Conservation (phyloP, 2,329 filamentous ascomycete species). For the Fusarium concolor region DNA sequence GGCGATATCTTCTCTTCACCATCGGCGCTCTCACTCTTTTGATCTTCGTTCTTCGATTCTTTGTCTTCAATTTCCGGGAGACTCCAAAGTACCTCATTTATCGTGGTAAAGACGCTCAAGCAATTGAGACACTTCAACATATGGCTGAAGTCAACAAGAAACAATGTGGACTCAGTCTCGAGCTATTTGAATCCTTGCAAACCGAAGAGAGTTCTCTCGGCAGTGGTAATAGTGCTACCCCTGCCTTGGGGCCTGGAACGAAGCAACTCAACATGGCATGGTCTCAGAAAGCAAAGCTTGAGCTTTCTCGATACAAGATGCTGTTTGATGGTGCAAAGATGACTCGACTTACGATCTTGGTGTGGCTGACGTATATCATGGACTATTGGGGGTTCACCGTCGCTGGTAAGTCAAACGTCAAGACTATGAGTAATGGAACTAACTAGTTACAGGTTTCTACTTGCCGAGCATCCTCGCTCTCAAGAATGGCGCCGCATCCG, state of each 20-base stretch:
- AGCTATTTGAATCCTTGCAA: slow-evolving; percentile 50
- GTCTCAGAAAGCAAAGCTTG: slow-evolving; percentile 29
- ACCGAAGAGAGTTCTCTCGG: slow-evolving; percentile 38
- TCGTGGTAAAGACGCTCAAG: slow-evolving; percentile 58
- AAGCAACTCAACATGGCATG: slow-evolving; percentile 32
- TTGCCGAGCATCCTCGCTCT: slow-evolving; percentile 62
- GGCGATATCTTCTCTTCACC: slow-evolving; percentile 60
- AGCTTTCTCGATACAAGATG: slow-evolving; percentile 48
- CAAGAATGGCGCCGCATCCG: slow-evolving; percentile 60
- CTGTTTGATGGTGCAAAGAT: slow-evolving; percentile 50
- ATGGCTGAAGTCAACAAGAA: slow-evolving; percentile 56
- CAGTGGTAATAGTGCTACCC: slow-evolving; percentile 30
- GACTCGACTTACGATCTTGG: slow-evolving; percentile 51
- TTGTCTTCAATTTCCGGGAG: slow-evolving; percentile 61
- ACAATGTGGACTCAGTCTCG: slow-evolving; percentile 51
- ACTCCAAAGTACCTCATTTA: slow-evolving; percentile 61
- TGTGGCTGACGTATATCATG: slow-evolving; percentile 55
- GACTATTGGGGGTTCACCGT: slow-evolving; percentile 55
- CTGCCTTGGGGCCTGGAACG: slow-evolving; percentile 26
- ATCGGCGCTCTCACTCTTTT: slow-evolving; percentile 58
- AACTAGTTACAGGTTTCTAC: slow-evolving; percentile 49
- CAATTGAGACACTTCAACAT: slow-evolving; percentile 60
- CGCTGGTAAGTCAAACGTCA: slow-evolving; percentile 42
- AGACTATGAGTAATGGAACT: fast-evolving
- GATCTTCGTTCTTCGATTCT: slow-evolving; percentile 58